Base-by-base conservation (phyloP, 1,284 basidiomycete species). In the Sanghuangporus sanghuang region DNA sequence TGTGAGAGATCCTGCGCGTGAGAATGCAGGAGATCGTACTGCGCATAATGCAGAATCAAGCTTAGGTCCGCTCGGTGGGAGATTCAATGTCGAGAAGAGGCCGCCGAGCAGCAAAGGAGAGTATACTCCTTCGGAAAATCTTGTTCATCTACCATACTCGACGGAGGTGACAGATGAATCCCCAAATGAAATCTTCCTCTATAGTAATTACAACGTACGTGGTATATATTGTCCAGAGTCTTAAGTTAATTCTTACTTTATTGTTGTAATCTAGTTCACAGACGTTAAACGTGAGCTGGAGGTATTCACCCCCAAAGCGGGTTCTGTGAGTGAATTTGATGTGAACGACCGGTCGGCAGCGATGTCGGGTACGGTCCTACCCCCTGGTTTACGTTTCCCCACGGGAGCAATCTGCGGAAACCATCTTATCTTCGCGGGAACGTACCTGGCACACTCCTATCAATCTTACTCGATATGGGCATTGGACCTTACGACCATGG, bases 261-360 rank as follows among this genome's bases (percentile, higher is more conserved):
- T 18, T 6, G 9, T 40, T 6, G 12, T n/a, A 42, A 11, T 42
- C 11, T 12, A 64, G 89, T 96, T 96, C 77, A 95, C 93, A 65
- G 93, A 96, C 73, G 95, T 98, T 62, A 91, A 93, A 70, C 89
- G 95, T 53, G 93, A 96, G 73, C 83, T 97, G 48, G 93, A 96
- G 77, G 82, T 96, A 32, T 86, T 96, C 70, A 86, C 87, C 5
- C 91, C 92, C 0, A 79, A 86, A 23, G 87, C 90, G 0, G 70
- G 73, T n/a, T 60, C 70, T 11, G 83, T 85, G 67, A 78, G 81
- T n/a, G 85, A 88, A 68, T 90, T 89, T 72, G 81, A 82, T 18
- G 81, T 93, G 68, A 78, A 84, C 67, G 86, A 94, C 73, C 84
- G 86, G 21, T 94, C 92, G n/a, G 75, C 81, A 21, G 78, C 87